Evolutionary conservation across 495 filamentous ascomycete genomes (phyloP).

Genomic region (Penicillium ochrochloron): DNA sequence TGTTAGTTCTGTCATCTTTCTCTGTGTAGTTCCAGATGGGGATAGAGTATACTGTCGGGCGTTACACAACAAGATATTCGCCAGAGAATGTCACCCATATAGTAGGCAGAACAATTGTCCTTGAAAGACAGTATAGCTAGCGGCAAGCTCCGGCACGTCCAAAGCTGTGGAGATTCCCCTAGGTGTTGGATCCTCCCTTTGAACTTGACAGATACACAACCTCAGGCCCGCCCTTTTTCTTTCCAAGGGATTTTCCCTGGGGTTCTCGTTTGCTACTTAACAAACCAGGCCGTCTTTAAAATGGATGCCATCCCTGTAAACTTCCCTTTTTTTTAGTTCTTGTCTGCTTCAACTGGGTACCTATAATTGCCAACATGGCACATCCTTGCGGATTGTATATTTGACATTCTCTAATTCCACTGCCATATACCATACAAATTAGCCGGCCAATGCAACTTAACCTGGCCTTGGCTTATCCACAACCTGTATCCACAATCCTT

Average conservation of each 20-base stretch:
- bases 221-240: neutral
- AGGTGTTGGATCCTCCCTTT: neutral
- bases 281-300: neutral
- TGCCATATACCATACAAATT: neutral
- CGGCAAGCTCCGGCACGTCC: neutral
- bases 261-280: neutral
- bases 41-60: neutral
- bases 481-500: too few relatives aligned
- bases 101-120: neutral
- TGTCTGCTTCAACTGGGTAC: neutral
- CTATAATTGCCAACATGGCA: neutral
- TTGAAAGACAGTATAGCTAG: neutral
- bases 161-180: neutral
- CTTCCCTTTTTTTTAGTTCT: neutral
- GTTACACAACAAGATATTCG: neutral
- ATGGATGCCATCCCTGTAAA: neutral
- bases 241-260: neutral
- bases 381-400: neutral
- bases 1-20: neutral
- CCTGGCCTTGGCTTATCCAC: too few relatives aligned
- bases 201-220: neutral
- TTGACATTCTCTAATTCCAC: neutral
- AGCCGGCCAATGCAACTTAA: too few relatives aligned
- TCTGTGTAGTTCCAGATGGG: neutral
- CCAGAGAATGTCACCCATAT: neutral